phyloP scores from a whole-genome alignment of 106 monocot species.

The Amphibolis antarctica region DNA sequence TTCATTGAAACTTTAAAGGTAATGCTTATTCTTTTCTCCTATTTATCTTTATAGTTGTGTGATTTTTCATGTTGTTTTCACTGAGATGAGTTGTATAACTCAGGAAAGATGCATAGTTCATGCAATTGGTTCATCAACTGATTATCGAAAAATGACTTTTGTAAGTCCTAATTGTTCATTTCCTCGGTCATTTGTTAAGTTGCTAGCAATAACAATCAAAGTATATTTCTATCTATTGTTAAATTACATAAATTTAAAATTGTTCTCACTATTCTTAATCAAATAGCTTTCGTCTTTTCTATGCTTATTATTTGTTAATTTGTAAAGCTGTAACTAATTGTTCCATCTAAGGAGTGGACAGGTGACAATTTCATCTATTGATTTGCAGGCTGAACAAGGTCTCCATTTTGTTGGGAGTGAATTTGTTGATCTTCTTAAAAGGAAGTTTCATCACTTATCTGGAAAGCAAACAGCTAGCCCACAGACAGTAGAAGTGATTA shows the following conservation, averaged over 20 bases:
- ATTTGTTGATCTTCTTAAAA: constrained; percentile 38
- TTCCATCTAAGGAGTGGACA: too few relatives aligned
- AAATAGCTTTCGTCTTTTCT: too few relatives aligned
- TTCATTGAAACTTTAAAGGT: constrained; percentile 93
- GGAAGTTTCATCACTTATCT: constrained; percentile 63
- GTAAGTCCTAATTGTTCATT: constrained; percentile 19
- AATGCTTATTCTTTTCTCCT: neutral
- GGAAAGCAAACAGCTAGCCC: constrained; percentile 43
- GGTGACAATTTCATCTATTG: neutral
- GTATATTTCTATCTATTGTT: too few relatives aligned
- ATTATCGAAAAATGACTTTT: constrained; percentile 76
- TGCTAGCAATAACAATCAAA: too few relatives aligned
- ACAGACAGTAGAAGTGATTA: constrained; percentile 82
- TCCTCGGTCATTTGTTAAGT: too few relatives aligned
- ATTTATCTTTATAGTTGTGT: neutral
- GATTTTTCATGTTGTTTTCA: neutral
- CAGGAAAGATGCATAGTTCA: constrained; percentile 82
- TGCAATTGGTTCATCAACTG: constrained; percentile 81
- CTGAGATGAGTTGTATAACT: constrained; percentile 9
- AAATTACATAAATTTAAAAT: too few relatives aligned
- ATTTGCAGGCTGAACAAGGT: constrained; percentile 74
- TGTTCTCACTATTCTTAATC: too few relatives aligned
- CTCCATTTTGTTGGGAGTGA: constrained; percentile 67
- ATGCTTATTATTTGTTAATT: too few relatives aligned
- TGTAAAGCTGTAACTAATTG: too few relatives aligned